Evolutionary conservation across 2,329 filamentous ascomycete genomes (phyloP), one percentile per base, ranked within the genome.

Genomic region (Ophiostoma montium): DNA sequence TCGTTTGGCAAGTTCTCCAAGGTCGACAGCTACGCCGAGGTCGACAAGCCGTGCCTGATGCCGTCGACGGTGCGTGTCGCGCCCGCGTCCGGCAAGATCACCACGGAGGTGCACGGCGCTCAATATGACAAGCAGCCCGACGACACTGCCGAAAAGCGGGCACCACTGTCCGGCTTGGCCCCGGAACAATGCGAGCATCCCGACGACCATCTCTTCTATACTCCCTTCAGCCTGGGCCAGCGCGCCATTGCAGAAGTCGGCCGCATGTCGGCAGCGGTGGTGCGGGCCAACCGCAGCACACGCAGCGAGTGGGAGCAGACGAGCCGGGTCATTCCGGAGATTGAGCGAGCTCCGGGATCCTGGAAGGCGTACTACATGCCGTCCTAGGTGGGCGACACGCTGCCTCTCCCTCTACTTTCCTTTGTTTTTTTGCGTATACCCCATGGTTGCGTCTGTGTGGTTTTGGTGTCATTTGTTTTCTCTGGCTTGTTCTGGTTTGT

Each of bases 191-290:
- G 75, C 56, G 59, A 65, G 2, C 57, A 59, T 3, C 70, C 70
- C 1, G 60, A 69, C 13, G 62, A 69, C 12, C 70, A 74, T 52
- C 61, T 79, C 2, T 78, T 76, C 58, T 71, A 69, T 59, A 71
- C 73, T 45, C 62, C 65, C 0, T 75, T 75, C 38, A 70, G 65
- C 1, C 60, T 77, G 4, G 63, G 63, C 13, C 53, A 55, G 35
- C 58, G 60, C 19, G 67, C 63, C 15, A 65, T 68, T 4, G 49
- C 55, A 5, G 50, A 53, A 19, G 5, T 56, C 6, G 55, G 53
- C 15, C 50, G 52, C 12, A 41, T 49, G 43, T 27, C 42, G 1
- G 53, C 55, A 0, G 50, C 47, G 1, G 11, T 54, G 1, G 27
- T 54, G 18, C 49, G 48, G 5, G 50, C 51, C 3, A 46, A 45